Percentiles rank a stretch among this genome's conserved stretches.
These are phyloP conservation scores for Spinacia oleracea DNA, from an alignment of 179 eudicot genomes.

Conservation along the genomic window DNA sequence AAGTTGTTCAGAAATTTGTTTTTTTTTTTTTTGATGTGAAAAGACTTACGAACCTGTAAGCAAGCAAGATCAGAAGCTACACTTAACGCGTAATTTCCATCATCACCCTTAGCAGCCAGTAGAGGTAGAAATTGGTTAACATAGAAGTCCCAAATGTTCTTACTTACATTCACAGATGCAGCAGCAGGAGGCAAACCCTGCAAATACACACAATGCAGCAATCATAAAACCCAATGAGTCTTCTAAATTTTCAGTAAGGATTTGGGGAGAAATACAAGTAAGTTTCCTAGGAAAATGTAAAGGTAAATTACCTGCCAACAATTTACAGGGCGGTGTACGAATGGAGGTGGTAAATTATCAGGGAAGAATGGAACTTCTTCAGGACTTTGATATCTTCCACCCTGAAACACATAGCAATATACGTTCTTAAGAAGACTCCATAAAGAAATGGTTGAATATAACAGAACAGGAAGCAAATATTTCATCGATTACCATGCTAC, in stretches of 20 bases:
- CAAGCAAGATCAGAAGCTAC: slow-evolving; percentile 62
- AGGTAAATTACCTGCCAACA: slow-evolving; percentile 39
- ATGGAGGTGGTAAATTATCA: slow-evolving; percentile 44
- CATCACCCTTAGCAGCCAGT: slow-evolving; percentile 57
- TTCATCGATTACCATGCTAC: neutral
- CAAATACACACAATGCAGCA: neutral
- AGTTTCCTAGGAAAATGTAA: neutral
- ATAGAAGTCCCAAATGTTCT: slow-evolving; percentile 67
- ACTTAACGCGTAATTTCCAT: slow-evolving; percentile 63
- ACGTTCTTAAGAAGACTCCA: neutral
- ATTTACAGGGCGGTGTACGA: slow-evolving; percentile 38
- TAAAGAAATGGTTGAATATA: neutral
- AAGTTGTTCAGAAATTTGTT: neutral
- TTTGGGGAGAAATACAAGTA: neutral
- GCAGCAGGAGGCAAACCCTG: slow-evolving; percentile 67
- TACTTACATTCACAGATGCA: slow-evolving; percentile 56
- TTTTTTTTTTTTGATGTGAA: neutral
- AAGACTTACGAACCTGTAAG: slow-evolving; percentile 58
- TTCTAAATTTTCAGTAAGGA: neutral
- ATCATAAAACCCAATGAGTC: neutral
- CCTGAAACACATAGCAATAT: slow-evolving; percentile 37
- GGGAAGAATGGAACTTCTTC: slow-evolving; percentile 86
- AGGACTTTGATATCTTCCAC: slow-evolving; percentile 75
- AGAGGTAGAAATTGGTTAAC: slow-evolving; percentile 57
- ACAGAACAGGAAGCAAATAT: neutral